Percentiles rank a stretch among this genome's conserved stretches.
phyloP scores from a whole-genome alignment of 768 basidiomycete genomes.

The Boletus sp. region DNA sequence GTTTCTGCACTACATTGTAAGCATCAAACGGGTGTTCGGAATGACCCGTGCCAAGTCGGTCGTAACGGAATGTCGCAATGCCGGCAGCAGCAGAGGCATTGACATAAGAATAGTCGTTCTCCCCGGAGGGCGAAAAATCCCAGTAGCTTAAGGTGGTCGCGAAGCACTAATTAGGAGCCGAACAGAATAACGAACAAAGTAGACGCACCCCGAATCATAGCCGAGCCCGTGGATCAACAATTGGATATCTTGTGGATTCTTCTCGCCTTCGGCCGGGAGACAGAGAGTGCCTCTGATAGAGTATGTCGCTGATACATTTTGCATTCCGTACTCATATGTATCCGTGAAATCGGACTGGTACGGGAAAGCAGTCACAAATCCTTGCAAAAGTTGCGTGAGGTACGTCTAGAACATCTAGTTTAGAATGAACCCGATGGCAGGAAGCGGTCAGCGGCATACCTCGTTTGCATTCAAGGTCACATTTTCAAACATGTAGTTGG shows the following conservation, averaged over 20 bases:
- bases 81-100: neutral
- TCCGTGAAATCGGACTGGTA: neutral
- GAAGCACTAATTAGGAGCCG: neutral
- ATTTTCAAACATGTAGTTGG: neutral
- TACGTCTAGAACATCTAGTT: neutral
- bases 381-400: neutral
- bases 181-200: neutral
- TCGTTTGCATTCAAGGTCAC: neutral
- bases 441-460: neutral
- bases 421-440: neutral
- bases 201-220: neutral
- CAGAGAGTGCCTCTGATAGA: neutral
- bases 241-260: neutral
- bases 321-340: neutral
- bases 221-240: neutral
- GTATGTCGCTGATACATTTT: neutral
- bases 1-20: neutral
- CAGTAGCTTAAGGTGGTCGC: neutral
- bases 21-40: neutral
- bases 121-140: neutral
- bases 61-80: neutral
- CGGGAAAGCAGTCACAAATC: neutral
- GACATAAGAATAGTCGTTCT: neutral
- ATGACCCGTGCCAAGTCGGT: neutral
- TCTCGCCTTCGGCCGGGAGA: neutral